Percentiles rank a stretch among this genome's conserved stretches.
Evolutionary conservation across 2,329 filamentous ascomycete genomes (phyloP).

Genomic region (Teratosphaeria gauchensis): DNA sequence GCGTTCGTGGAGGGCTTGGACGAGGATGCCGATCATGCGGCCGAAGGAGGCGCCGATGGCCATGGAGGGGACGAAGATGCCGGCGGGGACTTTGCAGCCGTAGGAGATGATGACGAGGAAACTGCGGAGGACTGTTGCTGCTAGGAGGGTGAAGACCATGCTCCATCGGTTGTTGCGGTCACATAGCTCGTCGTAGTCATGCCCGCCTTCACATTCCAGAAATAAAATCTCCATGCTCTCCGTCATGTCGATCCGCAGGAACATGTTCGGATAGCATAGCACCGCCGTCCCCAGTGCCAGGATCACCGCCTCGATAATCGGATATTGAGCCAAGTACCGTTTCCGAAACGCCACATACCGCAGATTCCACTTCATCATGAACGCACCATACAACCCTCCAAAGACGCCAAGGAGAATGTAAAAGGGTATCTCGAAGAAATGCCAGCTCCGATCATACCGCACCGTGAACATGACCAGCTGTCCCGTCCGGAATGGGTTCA

Average conservation of each 20-base stretch:
- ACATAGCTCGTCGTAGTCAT: constrained; percentile 86
- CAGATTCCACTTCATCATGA: constrained; percentile 97
- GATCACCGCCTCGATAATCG: constrained; percentile 75
- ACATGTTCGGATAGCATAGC: constrained; percentile 94
- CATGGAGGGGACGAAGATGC: constrained; percentile 98
- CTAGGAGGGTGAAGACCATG: constrained; percentile 66
- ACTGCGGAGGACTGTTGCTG: constrained; percentile 72
- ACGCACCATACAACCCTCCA: constrained; percentile 87
- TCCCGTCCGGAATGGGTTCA: constrained; percentile 96
- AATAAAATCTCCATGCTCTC: constrained; percentile 99
- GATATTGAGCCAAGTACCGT: constrained; percentile 75
- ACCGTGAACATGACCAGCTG: constrained; percentile 99
- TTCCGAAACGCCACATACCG: constrained; percentile 86
- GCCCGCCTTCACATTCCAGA: constrained; percentile 77
- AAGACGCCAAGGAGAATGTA: constrained; percentile 88
- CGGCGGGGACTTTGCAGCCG: constrained; percentile 93
- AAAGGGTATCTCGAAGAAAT: constrained; percentile 92
- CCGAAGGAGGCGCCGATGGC: constrained; percentile 92
- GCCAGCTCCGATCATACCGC: constrained; percentile 89
- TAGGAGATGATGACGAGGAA: constrained; percentile 92
- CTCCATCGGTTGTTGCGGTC: constrained; percentile 63
- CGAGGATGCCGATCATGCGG: constrained; percentile 84
- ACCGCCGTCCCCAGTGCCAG: constrained; percentile 76
- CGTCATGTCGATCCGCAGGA: constrained; percentile 94
- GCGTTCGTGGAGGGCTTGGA: constrained; percentile 77